These are phyloP conservation scores for Fusarium nelsonii DNA, from an alignment of 2,329 filamentous ascomycete genomes.

Conservation along the genomic window DNA sequence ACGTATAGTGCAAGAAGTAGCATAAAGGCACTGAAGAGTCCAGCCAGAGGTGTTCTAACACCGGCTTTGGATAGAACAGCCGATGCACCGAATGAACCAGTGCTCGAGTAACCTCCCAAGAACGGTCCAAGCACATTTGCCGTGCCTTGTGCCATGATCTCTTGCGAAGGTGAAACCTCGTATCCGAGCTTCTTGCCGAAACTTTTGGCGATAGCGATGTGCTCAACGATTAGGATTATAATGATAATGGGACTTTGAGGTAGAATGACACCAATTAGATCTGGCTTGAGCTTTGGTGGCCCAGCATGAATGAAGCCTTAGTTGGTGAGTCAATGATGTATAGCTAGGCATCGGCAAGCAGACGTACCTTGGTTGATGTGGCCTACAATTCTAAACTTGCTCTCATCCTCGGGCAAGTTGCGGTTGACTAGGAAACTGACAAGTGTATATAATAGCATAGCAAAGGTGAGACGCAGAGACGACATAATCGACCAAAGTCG, in stretches of 20 bases:
- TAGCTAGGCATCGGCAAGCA: rapidly evolving
- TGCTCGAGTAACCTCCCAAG: constrained; percentile 67
- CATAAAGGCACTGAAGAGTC: constrained; percentile 81
- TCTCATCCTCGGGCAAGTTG: constrained; percentile 59
- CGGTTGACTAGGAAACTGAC: constrained; percentile 77
- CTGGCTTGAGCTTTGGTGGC: constrained; percentile 63
- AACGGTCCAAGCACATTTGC: constrained; percentile 82
- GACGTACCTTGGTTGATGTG: constrained; percentile 70
- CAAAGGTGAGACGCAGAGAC: constrained; percentile 80
- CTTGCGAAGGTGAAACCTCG: constrained; percentile 81
- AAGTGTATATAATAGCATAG: constrained; percentile 80
- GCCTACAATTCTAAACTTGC: constrained; percentile 73
- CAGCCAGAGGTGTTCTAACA: constrained; percentile 81
- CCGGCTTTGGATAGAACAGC: constrained; percentile 89
- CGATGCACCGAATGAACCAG: constrained; percentile 70
- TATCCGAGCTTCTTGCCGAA: constrained; percentile 86
- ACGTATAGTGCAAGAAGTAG: constrained; percentile 84
- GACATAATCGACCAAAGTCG: constrained; percentile 79
- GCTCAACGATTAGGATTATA: constrained; percentile 83
- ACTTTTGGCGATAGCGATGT: constrained; percentile 86
- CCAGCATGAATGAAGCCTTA: constrained; percentile 49
- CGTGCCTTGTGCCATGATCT: constrained; percentile 81
- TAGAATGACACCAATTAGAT: constrained; percentile 69
- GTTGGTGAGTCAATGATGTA: constrained; percentile 22
- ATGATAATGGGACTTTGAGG: constrained; percentile 76